Conservation (phyloP, 305 asterid species). For the Fraxinus sp. region DNA sequence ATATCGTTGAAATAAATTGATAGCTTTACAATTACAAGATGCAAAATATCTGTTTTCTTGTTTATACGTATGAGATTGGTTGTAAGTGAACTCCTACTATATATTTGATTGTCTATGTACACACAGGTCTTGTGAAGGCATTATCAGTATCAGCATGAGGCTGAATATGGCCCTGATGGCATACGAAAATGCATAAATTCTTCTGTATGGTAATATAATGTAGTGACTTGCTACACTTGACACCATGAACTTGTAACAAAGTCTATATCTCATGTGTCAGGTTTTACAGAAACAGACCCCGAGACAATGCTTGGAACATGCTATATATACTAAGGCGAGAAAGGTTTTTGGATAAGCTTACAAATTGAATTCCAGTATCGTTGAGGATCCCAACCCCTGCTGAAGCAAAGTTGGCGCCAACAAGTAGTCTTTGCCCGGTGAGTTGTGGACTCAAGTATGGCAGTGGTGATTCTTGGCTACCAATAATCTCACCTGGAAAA, state of each 20-base stretch:
- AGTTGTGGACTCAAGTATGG: slow-evolving; percentile 68
- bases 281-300: neutral
- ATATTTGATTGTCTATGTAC: neutral
- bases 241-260: neutral
- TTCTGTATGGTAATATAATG: neutral
- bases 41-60: neutral
- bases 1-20: neutral
- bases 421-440: slow-evolving; percentile 46
- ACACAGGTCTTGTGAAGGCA: neutral
- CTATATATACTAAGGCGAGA: neutral
- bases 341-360: slow-evolving; percentile 20
- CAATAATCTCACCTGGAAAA: slow-evolving; percentile 52
- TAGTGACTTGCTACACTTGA: neutral
- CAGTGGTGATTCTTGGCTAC: slow-evolving; percentile 57
- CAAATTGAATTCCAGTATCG: slow-evolving; percentile 76
- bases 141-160: neutral
- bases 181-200: neutral
- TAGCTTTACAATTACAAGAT: neutral
- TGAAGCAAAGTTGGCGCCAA: slow-evolving; percentile 80
- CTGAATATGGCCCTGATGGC: neutral
- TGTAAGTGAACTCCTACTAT: neutral
- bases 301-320: neutral
- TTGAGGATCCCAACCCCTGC: slow-evolving; percentile 79
- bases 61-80: neutral
- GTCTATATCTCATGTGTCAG: neutral